These are phyloP conservation scores for Closterium sp. DNA, from an alignment of 139 green algal species.

Conservation along the genomic window DNA sequence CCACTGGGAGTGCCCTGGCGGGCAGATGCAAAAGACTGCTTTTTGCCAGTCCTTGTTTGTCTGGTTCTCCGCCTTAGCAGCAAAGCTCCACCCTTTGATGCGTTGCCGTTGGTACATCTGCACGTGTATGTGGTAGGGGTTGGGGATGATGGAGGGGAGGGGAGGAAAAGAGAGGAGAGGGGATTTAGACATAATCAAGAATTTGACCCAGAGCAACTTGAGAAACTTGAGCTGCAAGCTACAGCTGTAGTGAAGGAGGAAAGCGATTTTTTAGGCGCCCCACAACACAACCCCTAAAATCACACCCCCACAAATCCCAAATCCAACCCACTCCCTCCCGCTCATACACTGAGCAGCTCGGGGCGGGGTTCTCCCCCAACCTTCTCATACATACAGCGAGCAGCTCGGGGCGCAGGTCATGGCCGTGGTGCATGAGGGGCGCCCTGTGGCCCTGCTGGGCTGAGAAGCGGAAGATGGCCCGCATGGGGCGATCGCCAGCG, in stretches of 20 bases:
- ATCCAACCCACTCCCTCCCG: no score
- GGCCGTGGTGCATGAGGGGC: constrained; percentile 29
- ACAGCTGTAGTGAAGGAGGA: no score
- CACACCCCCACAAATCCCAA: not conserved
- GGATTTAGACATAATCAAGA: no score
- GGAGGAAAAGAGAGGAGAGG: no score
- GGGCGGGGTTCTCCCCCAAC: no score
- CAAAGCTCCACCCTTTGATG: constrained; percentile 16
- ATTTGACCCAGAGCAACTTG: no score
- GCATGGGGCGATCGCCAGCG: not conserved
- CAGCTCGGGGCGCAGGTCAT: constrained; percentile 18
- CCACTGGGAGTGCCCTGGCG: constrained; percentile 36
- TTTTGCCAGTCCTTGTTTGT: constrained; percentile 17
- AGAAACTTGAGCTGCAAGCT: no score
- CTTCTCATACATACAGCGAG: not conserved
- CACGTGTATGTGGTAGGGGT: not conserved
- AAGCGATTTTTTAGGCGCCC: no score
- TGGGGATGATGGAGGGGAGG: not conserved
- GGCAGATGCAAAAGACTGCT: constrained; percentile 14
- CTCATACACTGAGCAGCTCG: no score
- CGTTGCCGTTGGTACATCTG: not conserved
- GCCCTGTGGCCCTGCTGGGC: constrained; percentile 12
- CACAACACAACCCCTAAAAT: no score
- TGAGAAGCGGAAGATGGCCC: constrained; percentile 19
- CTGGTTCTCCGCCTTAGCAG: constrained; percentile 8